Evolutionary conservation across 345 rosid genomes (phyloP).

Genomic region (Conringia planisiliqua): DNA sequence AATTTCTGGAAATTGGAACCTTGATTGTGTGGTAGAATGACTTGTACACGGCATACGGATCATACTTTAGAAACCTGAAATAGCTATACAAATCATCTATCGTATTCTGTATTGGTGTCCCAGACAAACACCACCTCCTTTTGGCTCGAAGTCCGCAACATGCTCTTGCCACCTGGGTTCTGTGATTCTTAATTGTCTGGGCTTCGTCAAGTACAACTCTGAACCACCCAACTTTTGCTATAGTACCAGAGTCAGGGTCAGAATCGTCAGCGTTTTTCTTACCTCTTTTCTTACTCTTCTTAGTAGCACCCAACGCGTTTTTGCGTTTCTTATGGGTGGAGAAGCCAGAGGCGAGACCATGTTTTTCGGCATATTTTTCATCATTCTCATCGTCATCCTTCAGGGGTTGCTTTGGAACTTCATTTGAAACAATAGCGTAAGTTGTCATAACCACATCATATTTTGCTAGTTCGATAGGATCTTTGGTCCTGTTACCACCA

Average conservation of each 20-base stretch:
- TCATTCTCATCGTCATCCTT: slow-evolving; percentile 75
- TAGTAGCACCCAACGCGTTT: slow-evolving; percentile 32
- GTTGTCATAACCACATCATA: slow-evolving; percentile 94
- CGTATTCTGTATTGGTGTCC: slow-evolving; percentile 93
- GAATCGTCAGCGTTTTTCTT: slow-evolving; percentile 50
- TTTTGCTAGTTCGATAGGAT: slow-evolving; percentile 77
- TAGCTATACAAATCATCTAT: slow-evolving; percentile 94
- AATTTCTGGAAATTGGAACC: slow-evolving; percentile 65
- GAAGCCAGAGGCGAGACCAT: slow-evolving; percentile 68
- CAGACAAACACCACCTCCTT: slow-evolving; percentile 97
- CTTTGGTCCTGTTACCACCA: slow-evolving; percentile 85
- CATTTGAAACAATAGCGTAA: slow-evolving; percentile 78
- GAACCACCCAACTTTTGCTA: slow-evolving; percentile 78
- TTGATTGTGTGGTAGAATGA: slow-evolving; percentile 62
- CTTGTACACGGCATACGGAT: slow-evolving; percentile 71
- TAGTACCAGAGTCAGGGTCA: slow-evolving; percentile 65
- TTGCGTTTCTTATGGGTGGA: slow-evolving; percentile 58
- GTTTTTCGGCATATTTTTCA: slow-evolving; percentile 57
- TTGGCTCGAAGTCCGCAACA: slow-evolving; percentile 95
- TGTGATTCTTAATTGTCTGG: slow-evolving; percentile 95
- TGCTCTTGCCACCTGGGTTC: slow-evolving; percentile 97
- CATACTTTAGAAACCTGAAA: slow-evolving; percentile 89
- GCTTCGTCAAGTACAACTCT: slow-evolving; percentile 97
- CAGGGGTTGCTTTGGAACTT: slow-evolving; percentile 86
- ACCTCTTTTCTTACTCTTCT: slow-evolving; percentile 66